phyloP scores from a whole-genome alignment of 768 basidiomycete species.

The Leccinellum albellum region DNA sequence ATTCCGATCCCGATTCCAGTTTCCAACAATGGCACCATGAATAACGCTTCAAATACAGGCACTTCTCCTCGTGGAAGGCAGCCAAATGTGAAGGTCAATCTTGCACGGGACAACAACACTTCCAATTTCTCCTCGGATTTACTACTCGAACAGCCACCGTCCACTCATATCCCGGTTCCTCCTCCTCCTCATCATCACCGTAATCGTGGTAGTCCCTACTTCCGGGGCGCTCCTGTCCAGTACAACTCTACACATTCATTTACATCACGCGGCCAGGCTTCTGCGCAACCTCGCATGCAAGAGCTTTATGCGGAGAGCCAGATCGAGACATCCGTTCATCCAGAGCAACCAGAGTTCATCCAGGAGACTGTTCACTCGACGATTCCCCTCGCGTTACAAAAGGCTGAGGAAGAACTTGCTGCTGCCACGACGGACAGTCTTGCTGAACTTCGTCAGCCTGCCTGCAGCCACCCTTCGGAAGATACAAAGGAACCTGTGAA shows the following conservation, averaged over 20 bases:
- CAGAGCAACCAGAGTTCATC: constrained; percentile 39
- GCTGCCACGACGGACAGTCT: constrained; percentile 9
- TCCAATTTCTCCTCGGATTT: constrained; percentile 37
- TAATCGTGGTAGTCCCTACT: constrained; percentile 32
- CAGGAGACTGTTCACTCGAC: constrained; percentile 60
- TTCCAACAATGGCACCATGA: constrained; percentile 36
- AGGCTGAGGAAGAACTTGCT: constrained; percentile 30
- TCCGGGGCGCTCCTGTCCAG: constrained; percentile 34
- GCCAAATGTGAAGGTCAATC: constrained; percentile 28
- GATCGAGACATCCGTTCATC: constrained; percentile 27
- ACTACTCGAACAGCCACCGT: constrained; percentile 40
- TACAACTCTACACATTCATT: constrained; percentile 46
- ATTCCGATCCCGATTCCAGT: constrained; percentile 46
- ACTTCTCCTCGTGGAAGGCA: constrained; percentile 35
- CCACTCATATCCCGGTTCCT: constrained; percentile 40
- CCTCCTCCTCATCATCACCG: constrained; percentile 29
- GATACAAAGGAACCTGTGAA: constrained; percentile 31
- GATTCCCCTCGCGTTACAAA: constrained; percentile 52
- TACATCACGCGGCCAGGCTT: constrained; percentile 31
- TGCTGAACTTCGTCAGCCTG: constrained; percentile 20
- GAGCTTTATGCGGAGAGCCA: constrained; percentile 41
- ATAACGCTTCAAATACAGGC: constrained; percentile 33
- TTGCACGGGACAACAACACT: constrained; percentile 23
- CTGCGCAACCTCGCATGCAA: constrained; percentile 41
- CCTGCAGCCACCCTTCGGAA: constrained; percentile 21